These are phyloP conservation scores for Aspergillus egyptiacus DNA, from an alignment of 495 filamentous ascomycete genomes.

Conservation along the genomic window DNA sequence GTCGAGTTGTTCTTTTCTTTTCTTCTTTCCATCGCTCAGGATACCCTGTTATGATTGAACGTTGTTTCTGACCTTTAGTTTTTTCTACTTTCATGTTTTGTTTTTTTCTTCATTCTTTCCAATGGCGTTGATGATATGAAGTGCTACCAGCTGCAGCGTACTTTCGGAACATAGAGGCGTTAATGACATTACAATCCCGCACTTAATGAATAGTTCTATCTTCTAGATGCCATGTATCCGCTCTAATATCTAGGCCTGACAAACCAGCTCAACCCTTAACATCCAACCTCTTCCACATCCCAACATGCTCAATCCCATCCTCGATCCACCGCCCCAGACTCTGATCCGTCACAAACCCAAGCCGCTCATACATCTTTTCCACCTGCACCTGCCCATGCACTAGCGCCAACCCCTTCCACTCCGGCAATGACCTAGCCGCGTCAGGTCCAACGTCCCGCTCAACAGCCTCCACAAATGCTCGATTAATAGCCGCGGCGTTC, in stretches of 20 bases:
- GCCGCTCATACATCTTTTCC: conserved; percentile 51
- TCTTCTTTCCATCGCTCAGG: conserved; percentile 24
- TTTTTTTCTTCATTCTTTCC: conserved; percentile 14
- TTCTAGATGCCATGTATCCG: background rate
- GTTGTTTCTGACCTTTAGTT: conserved; percentile 19
- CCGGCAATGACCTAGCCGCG: conserved; percentile 19
- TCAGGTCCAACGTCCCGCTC: conserved; percentile 36
- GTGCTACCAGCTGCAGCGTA: background rate
- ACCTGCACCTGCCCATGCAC: conserved; percentile 67
- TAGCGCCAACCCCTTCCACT: conserved; percentile 65
- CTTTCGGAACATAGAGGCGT: conserved; percentile 12
- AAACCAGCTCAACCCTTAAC: conserved; percentile 12
- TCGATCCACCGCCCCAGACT: conserved; percentile 72
- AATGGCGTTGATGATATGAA: conserved; percentile 12
- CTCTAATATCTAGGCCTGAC: too few relatives aligned
- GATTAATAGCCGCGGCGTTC: conserved; percentile 46
- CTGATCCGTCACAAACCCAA: conserved; percentile 67
- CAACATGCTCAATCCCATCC: conserved; percentile 79
- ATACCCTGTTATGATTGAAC: conserved; percentile 34
- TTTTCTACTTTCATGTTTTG: conserved; percentile 14
- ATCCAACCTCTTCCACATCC: conserved; percentile 56
- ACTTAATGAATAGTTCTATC: too few relatives aligned
- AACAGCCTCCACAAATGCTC: conserved; percentile 26
- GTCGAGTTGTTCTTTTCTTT: conserved; percentile 16
- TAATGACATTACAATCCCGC: too few relatives aligned